Evolutionary conservation across 331 rosid genomes (phyloP), one percentile per base, ranked within the genome.

Genomic region (Phaseolus coccineus): DNA sequence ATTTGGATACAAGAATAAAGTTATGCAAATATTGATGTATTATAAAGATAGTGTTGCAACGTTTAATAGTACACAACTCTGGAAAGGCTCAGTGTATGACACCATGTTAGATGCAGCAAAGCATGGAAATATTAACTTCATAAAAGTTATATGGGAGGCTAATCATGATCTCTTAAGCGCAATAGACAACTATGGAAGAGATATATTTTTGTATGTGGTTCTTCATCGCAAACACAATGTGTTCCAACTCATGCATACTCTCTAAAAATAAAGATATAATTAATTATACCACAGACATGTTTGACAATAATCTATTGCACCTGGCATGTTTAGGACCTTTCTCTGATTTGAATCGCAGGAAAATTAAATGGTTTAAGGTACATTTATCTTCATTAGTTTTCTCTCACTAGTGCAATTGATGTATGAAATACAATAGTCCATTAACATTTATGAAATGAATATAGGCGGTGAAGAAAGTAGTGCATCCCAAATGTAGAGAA

Each of bases 311-410:
- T 6, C 4, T 81, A 3, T 55, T 85, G 13, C 88, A 85, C 4
- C 16, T 71, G 3, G 85, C 40, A 31, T 8, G 12, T 13, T 39
- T 71, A 33, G 83, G 57, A 0, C 67, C 80, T 61, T 67, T 75
- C 2, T 31, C 61, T 31, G 28, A 10, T 0, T 59, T 64, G 51
- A 33, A 44, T 56, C 13, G 11, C 12, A 68, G 77, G 15, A 83
- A 84, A 51, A 4, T 80, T 55, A 77, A 64, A 37, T 84, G 87
- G 87, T 84, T 80, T 28, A 15, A 79, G 87, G 84, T 83, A 2
- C 12, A 15, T 25, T 46, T 11, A 14, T 35, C 40, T 31, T n/a
- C 8, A 1, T 8, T 40, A 40, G 0, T 19, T 56, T 13, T 56
- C 5, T 19, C 61, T 52, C 1, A 0, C n/a, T 37, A 0, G 42